These are phyloP conservation scores for Fusarium kyushuense DNA, from an alignment of 2,329 filamentous ascomycete species.

Conservation along the genomic window DNA sequence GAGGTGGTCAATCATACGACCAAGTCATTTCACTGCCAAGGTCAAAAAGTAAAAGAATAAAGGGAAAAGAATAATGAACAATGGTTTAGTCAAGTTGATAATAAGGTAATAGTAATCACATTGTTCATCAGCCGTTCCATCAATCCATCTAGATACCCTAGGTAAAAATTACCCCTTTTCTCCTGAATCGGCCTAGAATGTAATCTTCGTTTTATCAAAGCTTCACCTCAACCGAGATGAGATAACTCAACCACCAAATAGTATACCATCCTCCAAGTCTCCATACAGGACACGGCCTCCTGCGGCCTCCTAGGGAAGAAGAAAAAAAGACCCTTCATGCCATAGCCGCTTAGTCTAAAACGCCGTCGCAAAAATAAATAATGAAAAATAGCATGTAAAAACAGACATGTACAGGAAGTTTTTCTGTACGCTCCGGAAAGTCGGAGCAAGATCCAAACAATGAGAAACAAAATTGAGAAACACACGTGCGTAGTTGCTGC, in stretches of 20 bases:
- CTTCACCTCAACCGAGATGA: conserved; percentile 35
- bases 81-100: conserved; percentile 14
- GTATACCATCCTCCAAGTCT: conserved; percentile 25
- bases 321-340: conserved; percentile 31
- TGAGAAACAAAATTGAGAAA: conserved; percentile 12
- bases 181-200: conserved; percentile 27
- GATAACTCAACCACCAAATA: conserved; percentile 24
- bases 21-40: neutral
- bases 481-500: conserved; percentile 41
- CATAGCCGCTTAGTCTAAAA: conserved; percentile 46
- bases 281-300: conserved; percentile 15
- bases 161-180: conserved; percentile 32
- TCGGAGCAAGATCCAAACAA: conserved; percentile 32
- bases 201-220: conserved; percentile 24
- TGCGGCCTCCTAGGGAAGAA: conserved; percentile 12
- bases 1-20: conserved; percentile 2
- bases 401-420: conserved; percentile 25
- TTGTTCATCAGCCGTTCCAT: conserved; percentile 38
- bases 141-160: conserved; percentile 16
- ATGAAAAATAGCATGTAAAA: conserved; percentile 30
- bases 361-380: conserved; percentile 46
- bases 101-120: conserved; percentile 35
- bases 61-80: neutral
- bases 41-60: neutral
- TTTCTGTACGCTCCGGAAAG: conserved; percentile 38